Evolutionary conservation across 164 flowering plant genomes (phyloP), one percentile per base, ranked within the genome.

Genomic region (Annona squamosa): DNA sequence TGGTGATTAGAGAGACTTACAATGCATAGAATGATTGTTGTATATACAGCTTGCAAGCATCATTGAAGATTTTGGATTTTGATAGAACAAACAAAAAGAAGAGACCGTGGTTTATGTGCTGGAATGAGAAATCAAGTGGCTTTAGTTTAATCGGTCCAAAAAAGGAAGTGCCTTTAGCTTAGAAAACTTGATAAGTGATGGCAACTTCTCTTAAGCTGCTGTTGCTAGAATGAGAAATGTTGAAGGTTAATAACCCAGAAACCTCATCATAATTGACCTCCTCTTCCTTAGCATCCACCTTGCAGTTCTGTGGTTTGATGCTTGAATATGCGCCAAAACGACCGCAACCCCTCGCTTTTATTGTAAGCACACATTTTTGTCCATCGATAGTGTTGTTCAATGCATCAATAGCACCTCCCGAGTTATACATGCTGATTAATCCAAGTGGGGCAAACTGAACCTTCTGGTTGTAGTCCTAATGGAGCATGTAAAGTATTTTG

Each of bases 391-490:
- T 64, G 81, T 59, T 76, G 59, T 71, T 65, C n/a, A 88, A 59
- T 41, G 81, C 75, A 69, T 86, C 84, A 41, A 86, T 72, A 16
- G 90, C 90, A 72, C 97, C 94, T 48, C 92, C 93, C 12, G 89
- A 84, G 81, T 90, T 89, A 81, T 86, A 89, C 97, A 90, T 91
- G 73, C 90, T 86, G 7, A 89, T 74, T 73, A 90, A 77, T 57
- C 94, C 94, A 69, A 92, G 74, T 1, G 94, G 93, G 68, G 92
- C 90, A 74, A 91, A 89, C 0, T 79, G 82, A 69, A 87, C 46
- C 26, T 69, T 69, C 48, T 78, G 72, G 64, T 73, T 72, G 46
- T 84, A 82, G 44, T 79, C 90, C 97, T 91, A 85, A 59, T 69
- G 69, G 61, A 81, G 65, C 7, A 64, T 46, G 37, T 9, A 62